Evolutionary conservation across 1,284 basidiomycete species (phyloP).

Genomic region (Lentinus polychrous): DNA sequence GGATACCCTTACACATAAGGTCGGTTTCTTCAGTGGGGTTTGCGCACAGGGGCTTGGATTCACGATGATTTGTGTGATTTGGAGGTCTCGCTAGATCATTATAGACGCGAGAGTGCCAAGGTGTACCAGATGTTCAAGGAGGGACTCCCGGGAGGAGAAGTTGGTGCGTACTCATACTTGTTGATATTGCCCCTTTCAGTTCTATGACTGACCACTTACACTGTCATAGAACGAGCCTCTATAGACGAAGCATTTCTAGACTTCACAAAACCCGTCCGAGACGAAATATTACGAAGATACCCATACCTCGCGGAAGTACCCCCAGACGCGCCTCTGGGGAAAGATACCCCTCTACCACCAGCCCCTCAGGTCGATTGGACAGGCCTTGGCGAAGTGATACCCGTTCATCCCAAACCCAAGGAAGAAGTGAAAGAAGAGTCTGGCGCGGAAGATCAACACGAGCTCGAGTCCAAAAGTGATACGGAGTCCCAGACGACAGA

Average conservation of each 20-base stretch:
- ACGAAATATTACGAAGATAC: conserved; percentile 64
- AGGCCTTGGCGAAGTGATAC: conserved; percentile 63
- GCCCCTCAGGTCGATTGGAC: conserved; percentile 70
- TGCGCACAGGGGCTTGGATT: too few species aligned
- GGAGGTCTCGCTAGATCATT: conserved; percentile 91
- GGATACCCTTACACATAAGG: conserved; percentile 89
- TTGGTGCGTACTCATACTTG: conserved; percentile 38
- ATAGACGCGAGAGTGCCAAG: conserved; percentile 86
- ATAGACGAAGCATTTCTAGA: conserved; percentile 90
- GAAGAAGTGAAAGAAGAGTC: conserved; percentile 10
- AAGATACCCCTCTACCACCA: conserved; percentile 79
- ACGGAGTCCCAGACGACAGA: neutral
- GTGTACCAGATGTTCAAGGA: conserved; percentile 85
- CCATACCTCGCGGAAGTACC: conserved; percentile 74
- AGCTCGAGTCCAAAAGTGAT: conserved; percentile 8
- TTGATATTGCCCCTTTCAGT: neutral
- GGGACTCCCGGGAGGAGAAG: conserved; percentile 62
- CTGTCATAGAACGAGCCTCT: conserved; percentile 68
- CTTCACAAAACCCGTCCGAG: conserved; percentile 72
- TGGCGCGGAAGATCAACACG: conserved; percentile 1
- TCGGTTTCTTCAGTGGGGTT: conserved; percentile 25
- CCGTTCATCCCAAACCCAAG: conserved; percentile 38
- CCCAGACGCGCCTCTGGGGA: conserved; percentile 56
- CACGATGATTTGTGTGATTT: too few species aligned
- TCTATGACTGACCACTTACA: neutral